These are phyloP conservation scores for Blastocystis sp. DNA, from an alignment of 352 stramenopile species.

Conservation along the genomic window DNA sequence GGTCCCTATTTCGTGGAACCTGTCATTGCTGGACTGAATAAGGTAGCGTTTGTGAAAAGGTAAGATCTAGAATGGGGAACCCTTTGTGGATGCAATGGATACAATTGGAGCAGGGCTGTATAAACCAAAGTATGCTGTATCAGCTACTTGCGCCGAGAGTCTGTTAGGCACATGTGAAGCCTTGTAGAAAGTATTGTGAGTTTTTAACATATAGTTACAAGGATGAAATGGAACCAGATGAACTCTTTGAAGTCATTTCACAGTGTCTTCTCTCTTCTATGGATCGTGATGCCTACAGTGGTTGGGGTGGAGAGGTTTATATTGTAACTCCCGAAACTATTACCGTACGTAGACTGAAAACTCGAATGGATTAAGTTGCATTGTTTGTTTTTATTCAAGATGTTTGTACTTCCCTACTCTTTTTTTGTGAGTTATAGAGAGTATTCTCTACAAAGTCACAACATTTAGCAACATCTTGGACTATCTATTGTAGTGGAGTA, in stretches of 20 bases:
- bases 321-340: conserved; percentile 80
- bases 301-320: conserved; percentile 95
- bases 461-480: too few species aligned
- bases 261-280: conserved; percentile 94
- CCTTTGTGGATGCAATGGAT: conserved; percentile 65
- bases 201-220: conserved; percentile 47
- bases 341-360: conserved; percentile 68
- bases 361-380: conserved; percentile 64
- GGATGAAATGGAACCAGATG: conserved; percentile 78
- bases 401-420: background rate
- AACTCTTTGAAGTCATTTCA: conserved; percentile 95
- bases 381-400: background rate
- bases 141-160: conserved; percentile 53
- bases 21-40: conserved; percentile 89
- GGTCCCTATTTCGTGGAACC: conserved; percentile 97
- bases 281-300: conserved; percentile 94
- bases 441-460: background rate
- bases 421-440: background rate
- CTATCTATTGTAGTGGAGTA: too few species aligned
- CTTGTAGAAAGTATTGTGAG: conserved; percentile 41
- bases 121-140: conserved; percentile 48
- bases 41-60: conserved; percentile 16
- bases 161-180: conserved; percentile 71
- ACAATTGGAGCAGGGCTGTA: conserved; percentile 63
- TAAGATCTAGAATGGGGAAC: conserved; percentile 60